These are phyloP conservation scores for Symbiodinium natans DNA, from an alignment of 73 alveolate species.

Conservation along the genomic window DNA sequence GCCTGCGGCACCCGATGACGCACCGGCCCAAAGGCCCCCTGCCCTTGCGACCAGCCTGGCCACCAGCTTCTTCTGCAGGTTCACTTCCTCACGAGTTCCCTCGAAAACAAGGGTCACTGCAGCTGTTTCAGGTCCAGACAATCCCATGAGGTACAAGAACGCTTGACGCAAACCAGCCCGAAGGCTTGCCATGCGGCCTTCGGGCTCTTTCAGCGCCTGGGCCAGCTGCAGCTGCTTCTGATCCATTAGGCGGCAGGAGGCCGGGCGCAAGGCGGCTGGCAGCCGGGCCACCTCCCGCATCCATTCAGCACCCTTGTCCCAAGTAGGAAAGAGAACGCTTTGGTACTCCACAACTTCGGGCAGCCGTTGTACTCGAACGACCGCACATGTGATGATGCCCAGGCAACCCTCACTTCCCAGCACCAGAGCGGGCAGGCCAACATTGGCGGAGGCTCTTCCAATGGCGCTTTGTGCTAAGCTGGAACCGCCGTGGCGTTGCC, in stretches of 20 bases:
- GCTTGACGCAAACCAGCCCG: slow-evolving; percentile 41
- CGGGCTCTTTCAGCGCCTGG: slow-evolving; percentile 95
- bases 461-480: slow-evolving; percentile 10
- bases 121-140: slow-evolving; percentile 35
- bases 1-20: slow-evolving; percentile 97
- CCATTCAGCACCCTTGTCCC: slow-evolving; percentile 91
- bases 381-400: neutral
- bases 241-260: slow-evolving; percentile 90
- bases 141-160: slow-evolving; percentile 21
- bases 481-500: slow-evolving; percentile 90
- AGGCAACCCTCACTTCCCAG: slow-evolving; percentile 93
- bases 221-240: slow-evolving; percentile 96
- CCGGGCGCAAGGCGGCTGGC: slow-evolving; percentile 89
- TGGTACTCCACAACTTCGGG: slow-evolving; percentile 82
- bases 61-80: slow-evolving; percentile 36
- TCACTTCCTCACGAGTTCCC: slow-evolving; percentile 43
- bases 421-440: slow-evolving; percentile 46
- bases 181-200: neutral
- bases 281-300: slow-evolving; percentile 87
- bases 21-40: slow-evolving; percentile 98
- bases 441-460: slow-evolving; percentile 77
- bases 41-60: slow-evolving; percentile 94
- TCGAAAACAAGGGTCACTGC: slow-evolving; percentile 49
- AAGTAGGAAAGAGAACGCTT: slow-evolving; percentile 61
- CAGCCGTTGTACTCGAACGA: neutral